A percentile compares a stretch with the other conserved stretches of the same genome.
Conservation (phyloP, 208 protist genomes). For the Blastocrithidia nonstop region DNA sequence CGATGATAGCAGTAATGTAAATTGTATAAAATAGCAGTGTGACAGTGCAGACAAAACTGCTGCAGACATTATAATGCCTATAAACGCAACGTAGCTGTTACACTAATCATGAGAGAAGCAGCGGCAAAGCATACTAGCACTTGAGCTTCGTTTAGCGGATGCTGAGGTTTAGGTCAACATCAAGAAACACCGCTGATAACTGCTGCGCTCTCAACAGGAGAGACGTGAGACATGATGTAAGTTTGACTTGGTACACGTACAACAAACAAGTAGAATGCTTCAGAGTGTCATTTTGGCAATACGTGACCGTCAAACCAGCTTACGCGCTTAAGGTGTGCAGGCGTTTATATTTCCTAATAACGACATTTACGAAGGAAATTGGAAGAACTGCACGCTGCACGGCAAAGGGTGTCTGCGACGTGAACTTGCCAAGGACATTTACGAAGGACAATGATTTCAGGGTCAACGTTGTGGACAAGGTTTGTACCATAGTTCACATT, state of each 20-base stretch:
- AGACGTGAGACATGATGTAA: conserved; percentile 27
- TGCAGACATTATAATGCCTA: too few species aligned
- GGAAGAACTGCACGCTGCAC: conserved; percentile 76
- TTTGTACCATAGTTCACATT: conserved; percentile 21
- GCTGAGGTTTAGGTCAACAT: conserved; percentile 14
- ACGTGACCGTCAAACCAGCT: conserved; percentile 30
- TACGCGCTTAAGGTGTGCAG: conserved; percentile 65
- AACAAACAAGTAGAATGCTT: conserved; percentile 22
- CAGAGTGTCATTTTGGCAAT: conserved; percentile 29
- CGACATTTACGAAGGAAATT: conserved; percentile 79
- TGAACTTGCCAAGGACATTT: conserved; percentile 34
- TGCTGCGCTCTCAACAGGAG: conserved; percentile 29
- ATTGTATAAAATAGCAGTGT: too few species aligned
- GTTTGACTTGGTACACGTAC: conserved; percentile 17
- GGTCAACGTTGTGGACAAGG: conserved; percentile 63
- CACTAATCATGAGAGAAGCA: too few species aligned
- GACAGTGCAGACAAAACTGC: too few species aligned
- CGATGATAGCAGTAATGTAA: too few species aligned
- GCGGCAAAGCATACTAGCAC: conserved; percentile 9
- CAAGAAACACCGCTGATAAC: conserved; percentile 18
- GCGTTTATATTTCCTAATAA: conserved; percentile 67
- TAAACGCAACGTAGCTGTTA: too few species aligned
- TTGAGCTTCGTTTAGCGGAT: conserved; percentile 16
- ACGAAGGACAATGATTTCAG: conserved; percentile 81
- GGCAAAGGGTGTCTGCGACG: conserved; percentile 57